These are phyloP conservation scores for Aureobasidium namibiae DNA, from an alignment of 2,329 filamentous ascomycete genomes.

Conservation along the genomic window DNA sequence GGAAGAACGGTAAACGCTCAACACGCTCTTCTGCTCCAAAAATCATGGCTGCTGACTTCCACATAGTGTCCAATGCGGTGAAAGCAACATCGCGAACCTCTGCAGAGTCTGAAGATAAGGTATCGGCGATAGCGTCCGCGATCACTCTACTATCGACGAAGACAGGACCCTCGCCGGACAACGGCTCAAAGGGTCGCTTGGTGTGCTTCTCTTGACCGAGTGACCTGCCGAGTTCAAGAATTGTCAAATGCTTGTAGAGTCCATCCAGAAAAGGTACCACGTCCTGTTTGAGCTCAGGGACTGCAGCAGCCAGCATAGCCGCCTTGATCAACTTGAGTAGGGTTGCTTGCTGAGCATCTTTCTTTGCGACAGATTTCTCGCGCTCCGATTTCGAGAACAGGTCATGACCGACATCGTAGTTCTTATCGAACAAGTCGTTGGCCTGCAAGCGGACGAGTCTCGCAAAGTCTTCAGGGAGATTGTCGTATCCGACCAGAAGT, in stretches of 20 bases:
- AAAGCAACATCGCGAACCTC: constrained; percentile 78
- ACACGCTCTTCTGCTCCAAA: constrained; percentile 68
- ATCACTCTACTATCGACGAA: constrained; percentile 80
- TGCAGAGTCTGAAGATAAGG: constrained; percentile 73
- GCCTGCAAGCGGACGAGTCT: constrained; percentile 79
- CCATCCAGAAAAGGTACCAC: constrained; percentile 69
- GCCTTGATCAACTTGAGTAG: constrained; percentile 85
- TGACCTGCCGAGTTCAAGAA: constrained; percentile 82
- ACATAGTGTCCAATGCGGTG: constrained; percentile 66
- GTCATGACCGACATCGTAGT: constrained; percentile 61
- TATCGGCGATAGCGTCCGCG: constrained; percentile 84
- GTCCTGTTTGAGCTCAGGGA: constrained; percentile 70
- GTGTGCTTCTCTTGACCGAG: constrained; percentile 71
- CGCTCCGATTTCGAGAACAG: constrained; percentile 68
- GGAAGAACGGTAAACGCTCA: constrained; percentile 74
- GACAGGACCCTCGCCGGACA: constrained; percentile 77
- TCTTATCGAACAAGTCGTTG: constrained; percentile 69
- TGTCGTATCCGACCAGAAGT: constrained; percentile 79
- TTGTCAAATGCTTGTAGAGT: constrained; percentile 79
- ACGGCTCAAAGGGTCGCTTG: constrained; percentile 72
- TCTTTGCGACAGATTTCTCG: constrained; percentile 78
- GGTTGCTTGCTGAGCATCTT: constrained; percentile 70
- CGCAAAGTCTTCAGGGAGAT: constrained; percentile 80
- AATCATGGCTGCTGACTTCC: constrained; percentile 66
- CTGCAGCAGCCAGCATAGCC: constrained; percentile 72